A percentile compares a stretch with the other conserved stretches of the same genome.
phyloP scores from a whole-genome alignment of 2,329 filamentous ascomycete genomes.

The Pseudogymnoascus sp. region DNA sequence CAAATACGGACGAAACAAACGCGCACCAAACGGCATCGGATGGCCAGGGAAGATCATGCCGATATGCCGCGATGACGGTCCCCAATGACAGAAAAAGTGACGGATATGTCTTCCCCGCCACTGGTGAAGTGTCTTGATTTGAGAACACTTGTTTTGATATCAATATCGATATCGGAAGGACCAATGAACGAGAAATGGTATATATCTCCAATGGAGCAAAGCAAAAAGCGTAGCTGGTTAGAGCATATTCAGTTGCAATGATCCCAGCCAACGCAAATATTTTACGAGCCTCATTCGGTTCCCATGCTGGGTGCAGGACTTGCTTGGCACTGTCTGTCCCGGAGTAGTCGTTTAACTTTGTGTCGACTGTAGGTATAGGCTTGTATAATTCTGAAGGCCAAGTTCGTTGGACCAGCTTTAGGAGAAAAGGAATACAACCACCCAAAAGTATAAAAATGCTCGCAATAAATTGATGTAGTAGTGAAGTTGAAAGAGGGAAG shows the following conservation, averaged over 20 bases:
- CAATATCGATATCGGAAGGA: background rate
- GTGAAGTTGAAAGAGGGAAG: background rate
- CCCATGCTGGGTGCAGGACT: background rate
- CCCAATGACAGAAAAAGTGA: background rate
- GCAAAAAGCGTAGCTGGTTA: background rate
- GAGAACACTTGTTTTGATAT: background rate
- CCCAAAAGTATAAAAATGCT: background rate
- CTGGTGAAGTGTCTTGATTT: background rate
- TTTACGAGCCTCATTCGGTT: background rate
- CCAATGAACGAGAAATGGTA: background rate
- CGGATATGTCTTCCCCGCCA: background rate
- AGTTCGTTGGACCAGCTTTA: background rate
- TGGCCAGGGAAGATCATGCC: background rate
- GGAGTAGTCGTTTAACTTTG: background rate
- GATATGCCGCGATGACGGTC: background rate
- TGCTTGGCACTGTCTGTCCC: background rate
- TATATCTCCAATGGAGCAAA: conserved; percentile 1
- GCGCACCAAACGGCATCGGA: background rate
- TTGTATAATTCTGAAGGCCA: background rate
- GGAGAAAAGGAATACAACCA: background rate
- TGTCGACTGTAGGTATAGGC: background rate
- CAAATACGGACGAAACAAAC: background rate
- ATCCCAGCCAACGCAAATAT: background rate
- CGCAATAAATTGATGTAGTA: background rate
- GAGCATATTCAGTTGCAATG: background rate